Conservation (phyloP, 805 yeast species). For the Ogataea paradorogensis region DNA sequence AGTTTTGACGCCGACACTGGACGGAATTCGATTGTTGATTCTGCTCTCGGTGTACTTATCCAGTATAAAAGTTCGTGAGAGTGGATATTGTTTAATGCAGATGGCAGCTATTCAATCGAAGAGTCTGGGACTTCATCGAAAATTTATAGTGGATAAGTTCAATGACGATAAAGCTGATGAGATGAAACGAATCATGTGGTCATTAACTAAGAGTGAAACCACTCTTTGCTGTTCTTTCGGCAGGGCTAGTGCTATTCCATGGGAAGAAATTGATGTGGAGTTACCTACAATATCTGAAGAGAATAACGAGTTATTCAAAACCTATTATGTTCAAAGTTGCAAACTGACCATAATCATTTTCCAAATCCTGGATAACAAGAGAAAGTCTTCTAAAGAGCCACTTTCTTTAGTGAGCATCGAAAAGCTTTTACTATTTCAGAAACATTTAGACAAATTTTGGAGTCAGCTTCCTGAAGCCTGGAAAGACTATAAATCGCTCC, state of each 20-base stretch:
- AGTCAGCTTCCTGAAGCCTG: conserved; percentile 32
- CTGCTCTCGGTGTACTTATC: conserved; percentile 43
- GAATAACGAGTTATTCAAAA: conserved; percentile 31
- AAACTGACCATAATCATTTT: conserved; percentile 38
- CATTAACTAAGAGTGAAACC: conserved; percentile 41
- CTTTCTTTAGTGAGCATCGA: conserved; percentile 39
- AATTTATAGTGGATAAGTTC: conserved; percentile 35
- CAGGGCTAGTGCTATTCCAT: conserved; percentile 42
- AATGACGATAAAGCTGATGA: conserved; percentile 36
- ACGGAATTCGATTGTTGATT: conserved; percentile 42
- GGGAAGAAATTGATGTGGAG: conserved; percentile 43
- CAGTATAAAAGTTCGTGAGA: conserved; percentile 44
- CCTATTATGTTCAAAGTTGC: conserved; percentile 34
- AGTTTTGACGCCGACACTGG: conserved; percentile 41
- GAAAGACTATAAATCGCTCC: conserved; percentile 33
- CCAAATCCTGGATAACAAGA: conserved; percentile 40
- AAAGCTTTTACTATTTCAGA: conserved; percentile 37
- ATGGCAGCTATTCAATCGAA: conserved; percentile 46
- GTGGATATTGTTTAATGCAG: conserved; percentile 47
- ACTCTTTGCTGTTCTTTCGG: conserved; percentile 44
- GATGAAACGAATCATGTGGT: conserved; percentile 43
- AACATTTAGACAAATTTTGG: conserved; percentile 35
- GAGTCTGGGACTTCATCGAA: conserved; percentile 47
- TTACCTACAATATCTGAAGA: conserved; percentile 34
- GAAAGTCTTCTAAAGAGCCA: conserved; percentile 37